Percentiles rank a stretch among this genome's conserved stretches.
Evolutionary conservation across 306 rosid species (phyloP).

Genomic region (Delonix regia): DNA sequence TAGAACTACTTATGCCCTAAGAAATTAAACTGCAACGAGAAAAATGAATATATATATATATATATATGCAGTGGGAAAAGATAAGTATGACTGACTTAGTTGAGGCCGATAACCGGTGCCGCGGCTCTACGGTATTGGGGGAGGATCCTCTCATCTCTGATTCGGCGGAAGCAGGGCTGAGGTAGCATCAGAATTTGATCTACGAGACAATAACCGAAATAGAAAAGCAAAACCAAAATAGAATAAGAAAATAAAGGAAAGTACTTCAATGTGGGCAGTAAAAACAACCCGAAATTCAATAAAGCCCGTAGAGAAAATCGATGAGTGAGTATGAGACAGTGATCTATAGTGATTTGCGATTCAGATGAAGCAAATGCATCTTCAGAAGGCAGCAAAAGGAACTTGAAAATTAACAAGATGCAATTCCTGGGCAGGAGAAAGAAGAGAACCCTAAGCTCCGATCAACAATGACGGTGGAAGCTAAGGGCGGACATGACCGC

Average conservation of each 20-base stretch:
- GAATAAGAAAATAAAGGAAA: not conserved
- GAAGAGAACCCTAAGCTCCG: slow-evolving; percentile 6
- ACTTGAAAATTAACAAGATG: not conserved
- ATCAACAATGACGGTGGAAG: slow-evolving; percentile 13
- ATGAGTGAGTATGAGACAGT: not conserved
- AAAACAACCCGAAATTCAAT: not conserved
- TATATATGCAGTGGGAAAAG: not conserved
- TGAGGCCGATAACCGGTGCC: slow-evolving; percentile 70
- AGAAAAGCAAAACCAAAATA: not conserved
- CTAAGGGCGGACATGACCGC: not conserved
- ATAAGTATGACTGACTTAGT: slow-evolving; percentile 46
- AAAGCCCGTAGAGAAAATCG: not conserved
- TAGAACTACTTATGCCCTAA: not conserved
- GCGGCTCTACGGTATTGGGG: slow-evolving; percentile 65
- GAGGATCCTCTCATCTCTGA: slow-evolving; percentile 71
- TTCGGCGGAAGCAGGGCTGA: slow-evolving; percentile 35
- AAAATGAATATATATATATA: too few species aligned
- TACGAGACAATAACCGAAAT: not conserved
- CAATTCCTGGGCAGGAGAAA: not conserved
- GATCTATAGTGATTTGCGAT: slow-evolving; percentile 8
- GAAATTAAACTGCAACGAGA: not conserved
- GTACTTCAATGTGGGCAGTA: not conserved
- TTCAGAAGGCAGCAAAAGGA: slow-evolving; percentile 13
- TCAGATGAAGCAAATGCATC: not conserved
- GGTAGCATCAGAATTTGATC: slow-evolving; percentile 35